These are phyloP conservation scores for Porcisia hertigi DNA, from an alignment of 208 protist species.

Conservation along the genomic window DNA sequence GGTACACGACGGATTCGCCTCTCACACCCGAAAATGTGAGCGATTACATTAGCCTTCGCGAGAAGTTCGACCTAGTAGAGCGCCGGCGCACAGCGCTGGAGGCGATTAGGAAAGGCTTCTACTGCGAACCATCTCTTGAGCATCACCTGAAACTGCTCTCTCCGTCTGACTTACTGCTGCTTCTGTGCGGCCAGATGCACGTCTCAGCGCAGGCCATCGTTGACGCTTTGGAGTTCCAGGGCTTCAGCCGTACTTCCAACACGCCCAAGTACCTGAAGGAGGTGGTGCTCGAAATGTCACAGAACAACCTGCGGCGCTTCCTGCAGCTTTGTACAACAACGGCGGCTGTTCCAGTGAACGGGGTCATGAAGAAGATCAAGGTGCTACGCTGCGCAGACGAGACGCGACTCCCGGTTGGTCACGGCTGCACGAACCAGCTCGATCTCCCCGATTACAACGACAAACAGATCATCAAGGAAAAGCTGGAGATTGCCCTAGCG, in stretches of 20 bases:
- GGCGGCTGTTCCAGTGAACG: constrained; percentile 37
- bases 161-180: constrained; percentile 54
- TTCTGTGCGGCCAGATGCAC: constrained; percentile 67
- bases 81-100: constrained; percentile 36
- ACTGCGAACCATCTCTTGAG: constrained; percentile 33
- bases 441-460: constrained; percentile 71
- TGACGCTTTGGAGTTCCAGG: constrained; percentile 58
- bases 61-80: constrained; percentile 52
- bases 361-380: constrained; percentile 57
- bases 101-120: constrained; percentile 60
- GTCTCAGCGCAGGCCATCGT: constrained; percentile 48
- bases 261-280: constrained; percentile 57
- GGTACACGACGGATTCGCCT: constrained; percentile 34
- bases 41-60: constrained; percentile 60
- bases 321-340: constrained; percentile 67
- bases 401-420: constrained; percentile 57
- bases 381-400: constrained; percentile 45
- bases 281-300: constrained; percentile 49
- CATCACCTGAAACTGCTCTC: constrained; percentile 62
- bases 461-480: constrained; percentile 44
- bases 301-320: constrained; percentile 75
- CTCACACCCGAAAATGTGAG: constrained; percentile 55
- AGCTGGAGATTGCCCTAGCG: constrained; percentile 51
- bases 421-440: constrained; percentile 69
- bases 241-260: constrained; percentile 47